Evolutionary conservation across 306 rosid species (phyloP).

Genomic region (Acacia melanoxylon): DNA sequence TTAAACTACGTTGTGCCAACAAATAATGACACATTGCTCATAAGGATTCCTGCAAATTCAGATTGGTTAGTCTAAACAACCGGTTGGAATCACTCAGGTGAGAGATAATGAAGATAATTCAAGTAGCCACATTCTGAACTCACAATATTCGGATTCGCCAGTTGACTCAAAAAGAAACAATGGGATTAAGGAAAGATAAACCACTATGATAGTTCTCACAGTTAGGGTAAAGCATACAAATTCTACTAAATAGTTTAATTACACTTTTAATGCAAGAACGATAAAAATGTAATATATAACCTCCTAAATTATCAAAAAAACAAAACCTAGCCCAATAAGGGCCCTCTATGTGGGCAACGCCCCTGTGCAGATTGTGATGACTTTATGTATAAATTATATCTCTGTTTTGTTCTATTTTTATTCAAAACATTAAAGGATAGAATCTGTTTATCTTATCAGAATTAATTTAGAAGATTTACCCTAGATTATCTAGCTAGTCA

Average conservation of each 20-base stretch:
- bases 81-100: not conserved
- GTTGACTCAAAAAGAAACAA: not conserved
- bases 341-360: too few species aligned
- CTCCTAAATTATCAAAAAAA: not conserved
- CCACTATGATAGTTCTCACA: not conserved
- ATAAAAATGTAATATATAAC: not conserved
- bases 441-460: too few species aligned
- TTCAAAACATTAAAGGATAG: too few species aligned
- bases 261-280: not conserved
- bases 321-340: too few species aligned
- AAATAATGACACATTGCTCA: not conserved
- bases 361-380: too few species aligned
- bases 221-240: not conserved
- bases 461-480: too few species aligned
- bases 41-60: not conserved
- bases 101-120: not conserved
- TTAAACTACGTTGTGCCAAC: not conserved
- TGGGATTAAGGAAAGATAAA: not conserved
- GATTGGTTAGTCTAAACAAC: not conserved
- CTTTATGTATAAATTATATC: too few species aligned
- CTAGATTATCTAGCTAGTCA: too few species aligned
- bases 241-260: not conserved
- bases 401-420: too few species aligned
- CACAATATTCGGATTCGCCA: not conserved
- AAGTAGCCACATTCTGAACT: not conserved